Conservation (phyloP, 331 rosid species). For the Quercus phellos region DNA sequence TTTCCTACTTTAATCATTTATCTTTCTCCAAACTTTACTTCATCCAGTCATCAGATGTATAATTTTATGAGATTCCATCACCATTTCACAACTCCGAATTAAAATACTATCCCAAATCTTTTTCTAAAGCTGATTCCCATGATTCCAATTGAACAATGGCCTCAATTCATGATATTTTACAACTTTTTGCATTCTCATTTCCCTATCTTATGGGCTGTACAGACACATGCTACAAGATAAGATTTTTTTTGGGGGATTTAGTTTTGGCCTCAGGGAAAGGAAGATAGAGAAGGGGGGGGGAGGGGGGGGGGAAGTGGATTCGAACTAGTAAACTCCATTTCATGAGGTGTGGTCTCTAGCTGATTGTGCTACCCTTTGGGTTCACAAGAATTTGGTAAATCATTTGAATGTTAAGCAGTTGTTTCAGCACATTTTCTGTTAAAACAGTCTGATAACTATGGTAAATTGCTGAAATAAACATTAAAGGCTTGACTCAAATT, state of each 20-base stretch:
- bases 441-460: neutral
- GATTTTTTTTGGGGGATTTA: neutral
- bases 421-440: neutral
- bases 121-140: neutral
- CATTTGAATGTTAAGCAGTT: neutral
- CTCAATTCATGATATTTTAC: neutral
- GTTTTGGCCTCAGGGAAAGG: too few species aligned
- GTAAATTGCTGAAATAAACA: neutral
- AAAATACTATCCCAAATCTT: neutral
- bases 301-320: too few species aligned
- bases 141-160: neutral
- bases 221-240: neutral
- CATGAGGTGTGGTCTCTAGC: too few species aligned
- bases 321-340: too few species aligned
- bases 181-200: neutral
- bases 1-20: neutral
- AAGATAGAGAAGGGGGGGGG: too few species aligned
- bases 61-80: neutral
- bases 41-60: neutral
- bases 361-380: too few species aligned
- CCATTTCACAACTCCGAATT: neutral
- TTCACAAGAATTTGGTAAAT: neutral
- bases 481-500: neutral
- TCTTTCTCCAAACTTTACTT: neutral
- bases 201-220: neutral